Evolutionary conservation across 257 asterid genomes (phyloP).

Genomic region (Mitragyna speciosa): DNA sequence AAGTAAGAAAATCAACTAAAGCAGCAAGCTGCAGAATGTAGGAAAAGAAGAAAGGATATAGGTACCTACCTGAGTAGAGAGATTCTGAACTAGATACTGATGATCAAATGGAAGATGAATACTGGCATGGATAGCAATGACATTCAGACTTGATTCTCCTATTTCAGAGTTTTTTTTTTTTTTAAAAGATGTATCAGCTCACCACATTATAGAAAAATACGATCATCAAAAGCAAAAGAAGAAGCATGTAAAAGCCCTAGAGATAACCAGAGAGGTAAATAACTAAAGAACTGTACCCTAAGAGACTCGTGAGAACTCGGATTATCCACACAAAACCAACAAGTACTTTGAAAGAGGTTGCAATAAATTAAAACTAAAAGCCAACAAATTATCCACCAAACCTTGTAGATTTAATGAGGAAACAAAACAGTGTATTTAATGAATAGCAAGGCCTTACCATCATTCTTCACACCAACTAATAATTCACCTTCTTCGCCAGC

Average conservation of each 20-base stretch:
- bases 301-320: not conserved
- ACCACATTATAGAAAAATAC: not conserved
- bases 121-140: conserved; percentile 84
- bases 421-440: not conserved
- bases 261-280: not conserved
- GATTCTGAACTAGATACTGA: conserved; percentile 79
- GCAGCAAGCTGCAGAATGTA: conserved; percentile 1
- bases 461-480: conserved; percentile 84
- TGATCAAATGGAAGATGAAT: conserved; percentile 84
- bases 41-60: conserved; percentile 10
- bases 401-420: not conserved
- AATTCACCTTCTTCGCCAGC: conserved; percentile 95
- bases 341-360: not conserved
- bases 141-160: conserved; percentile 67
- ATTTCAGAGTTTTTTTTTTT: conserved; percentile 24
- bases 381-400: not conserved
- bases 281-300: not conserved
- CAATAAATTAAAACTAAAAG: not conserved
- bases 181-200: conserved; percentile 21
- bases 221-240: not conserved
- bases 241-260: not conserved
- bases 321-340: not conserved
- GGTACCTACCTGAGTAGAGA: conserved; percentile 71
- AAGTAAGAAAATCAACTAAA: not conserved
- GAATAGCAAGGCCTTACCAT: conserved; percentile 55